These are phyloP conservation scores for Phytophthora megakarya DNA, from an alignment of 352 stramenopile genomes.

Conservation along the genomic window DNA sequence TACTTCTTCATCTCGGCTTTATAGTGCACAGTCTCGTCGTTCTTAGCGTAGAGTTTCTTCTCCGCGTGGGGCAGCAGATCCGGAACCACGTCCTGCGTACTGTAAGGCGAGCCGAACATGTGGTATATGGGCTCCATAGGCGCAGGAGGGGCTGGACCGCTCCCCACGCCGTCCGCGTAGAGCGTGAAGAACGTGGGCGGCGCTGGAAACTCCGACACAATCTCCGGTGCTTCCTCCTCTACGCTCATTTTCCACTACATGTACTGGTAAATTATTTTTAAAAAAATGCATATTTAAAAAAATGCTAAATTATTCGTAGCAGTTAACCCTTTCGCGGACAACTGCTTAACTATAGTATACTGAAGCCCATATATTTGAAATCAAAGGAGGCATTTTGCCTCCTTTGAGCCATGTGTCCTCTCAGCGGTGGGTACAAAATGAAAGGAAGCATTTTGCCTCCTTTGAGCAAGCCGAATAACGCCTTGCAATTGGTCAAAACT, in stretches of 20 bases:
- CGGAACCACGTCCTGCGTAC: constrained; percentile 79
- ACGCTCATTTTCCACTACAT: constrained; percentile 22
- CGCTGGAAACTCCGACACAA: constrained; percentile 84
- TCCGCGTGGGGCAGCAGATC: constrained; percentile 66
- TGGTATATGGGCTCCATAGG: constrained; percentile 84
- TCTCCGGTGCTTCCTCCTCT: constrained; percentile 64
- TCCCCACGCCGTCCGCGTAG: constrained; percentile 59
- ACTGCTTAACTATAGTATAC: too few relatives aligned
- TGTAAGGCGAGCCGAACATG: constrained; percentile 87
- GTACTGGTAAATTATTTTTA: too few relatives aligned
- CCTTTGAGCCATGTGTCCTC: too few relatives aligned
- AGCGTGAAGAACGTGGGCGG: constrained; percentile 81
- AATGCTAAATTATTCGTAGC: too few relatives aligned
- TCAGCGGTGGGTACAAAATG: too few relatives aligned
- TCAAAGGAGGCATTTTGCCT: too few relatives aligned
- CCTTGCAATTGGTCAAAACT: too few relatives aligned
- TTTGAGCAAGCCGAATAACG: too few relatives aligned
- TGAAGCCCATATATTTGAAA: too few relatives aligned
- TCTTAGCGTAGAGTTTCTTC: constrained; percentile 64
- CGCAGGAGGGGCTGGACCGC: constrained; percentile 60
- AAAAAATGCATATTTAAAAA: too few relatives aligned
- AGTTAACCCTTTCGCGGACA: too few relatives aligned
- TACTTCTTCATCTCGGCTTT: constrained; percentile 86
- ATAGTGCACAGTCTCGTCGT: constrained; percentile 54
- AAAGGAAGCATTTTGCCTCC: too few relatives aligned